Evolutionary conservation across 2,329 filamentous ascomycete species (phyloP), one percentile per base, ranked within the genome.

Genomic region (Claviceps citrina): DNA sequence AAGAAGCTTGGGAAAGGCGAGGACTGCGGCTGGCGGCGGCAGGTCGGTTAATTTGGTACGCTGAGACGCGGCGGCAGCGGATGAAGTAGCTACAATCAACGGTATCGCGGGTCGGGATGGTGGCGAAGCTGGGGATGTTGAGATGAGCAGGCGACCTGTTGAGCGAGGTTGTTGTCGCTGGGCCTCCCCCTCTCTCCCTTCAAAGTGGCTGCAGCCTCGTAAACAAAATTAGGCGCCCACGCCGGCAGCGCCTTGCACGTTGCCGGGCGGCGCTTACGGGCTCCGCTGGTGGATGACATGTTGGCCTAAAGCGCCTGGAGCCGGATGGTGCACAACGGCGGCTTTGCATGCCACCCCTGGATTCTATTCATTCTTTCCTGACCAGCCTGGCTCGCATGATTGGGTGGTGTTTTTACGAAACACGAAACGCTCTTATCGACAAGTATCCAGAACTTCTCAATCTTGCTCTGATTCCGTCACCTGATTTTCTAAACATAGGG

Each of bases 151-250:
- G 32, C 7, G 32, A 34, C 19, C 24, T 53, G 42, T 42, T 46
- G 44, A 44, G 46, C 40, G 44, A 44, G 40, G n/a, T n/a, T n/a
- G 53, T 46, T 44, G 51, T 48, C 31, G 51, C 51, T 42, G 44
- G 44, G 47, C 51, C 36, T 44, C 45, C 26, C 39, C 43, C 44
- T n/a, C n/a, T n/a, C n/a, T n/a, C 43, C 44, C 13, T 35, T 44
- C 22, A 43, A 43, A 42, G 42, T 41, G 36, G 38, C 39, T 43
- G 43, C 44, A 46, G 44, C 6, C 28, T 8, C 58, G 60, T 65
- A 65, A 65, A 66, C 62, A 65, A 60, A 61, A 58, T 52, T 58
- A 55, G 49, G 59, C 57, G 56, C 61, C 61, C 51, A 54, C 52
- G 49, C 61, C 54, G 43, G 50, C 54, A 47, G 32, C 34, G 22